Evolutionary conservation across 2,329 filamentous ascomycete species (phyloP).

Genomic region (Colletotrichum phormii): DNA sequence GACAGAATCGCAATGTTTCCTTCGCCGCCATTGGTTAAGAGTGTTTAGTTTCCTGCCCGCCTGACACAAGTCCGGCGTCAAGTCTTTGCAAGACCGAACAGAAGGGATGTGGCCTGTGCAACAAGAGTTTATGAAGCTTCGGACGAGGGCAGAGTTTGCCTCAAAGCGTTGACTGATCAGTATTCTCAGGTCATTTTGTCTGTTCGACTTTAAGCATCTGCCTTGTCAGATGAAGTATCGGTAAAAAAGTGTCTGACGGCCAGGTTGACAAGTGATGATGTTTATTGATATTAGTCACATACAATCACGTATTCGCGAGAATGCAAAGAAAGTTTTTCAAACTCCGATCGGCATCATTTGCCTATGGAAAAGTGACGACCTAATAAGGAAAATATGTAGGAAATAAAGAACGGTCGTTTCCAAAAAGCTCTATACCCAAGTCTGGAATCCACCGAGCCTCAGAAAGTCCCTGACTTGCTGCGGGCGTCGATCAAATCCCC

Average conservation of each 20-base stretch:
- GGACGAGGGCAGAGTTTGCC: background rate
- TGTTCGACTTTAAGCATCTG: too few species aligned
- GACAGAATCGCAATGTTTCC: constrained; percentile 17
- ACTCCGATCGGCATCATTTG: constrained; percentile 35
- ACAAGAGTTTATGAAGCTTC: background rate
- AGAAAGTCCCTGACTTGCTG: constrained; percentile 32
- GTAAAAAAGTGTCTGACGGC: too few species aligned
- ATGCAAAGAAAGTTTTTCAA: background rate
- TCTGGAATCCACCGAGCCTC: constrained; percentile 10
- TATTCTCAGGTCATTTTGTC: background rate
- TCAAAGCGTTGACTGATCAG: too few species aligned
- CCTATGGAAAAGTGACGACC: constrained; percentile 28
- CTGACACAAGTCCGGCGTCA: constrained; percentile 31
- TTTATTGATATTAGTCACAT: too few species aligned
- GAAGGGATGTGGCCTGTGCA: constrained; percentile 14
- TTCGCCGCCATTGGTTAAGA: background rate
- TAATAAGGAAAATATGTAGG: constrained; percentile 28
- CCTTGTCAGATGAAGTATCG: background rate
- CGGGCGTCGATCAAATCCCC: constrained; percentile 1
- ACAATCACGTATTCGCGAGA: background rate
- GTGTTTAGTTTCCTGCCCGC: constrained; percentile 11
- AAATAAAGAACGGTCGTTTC: constrained; percentile 34
- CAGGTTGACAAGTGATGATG: too few species aligned
- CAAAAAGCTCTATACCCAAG: constrained; percentile 35
- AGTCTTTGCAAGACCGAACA: background rate